Percentiles rank a stretch among this genome's conserved stretches.
These are phyloP conservation scores for Calonectria pseudoreteaudii DNA, from an alignment of 2,329 filamentous ascomycete genomes.

Conservation along the genomic window DNA sequence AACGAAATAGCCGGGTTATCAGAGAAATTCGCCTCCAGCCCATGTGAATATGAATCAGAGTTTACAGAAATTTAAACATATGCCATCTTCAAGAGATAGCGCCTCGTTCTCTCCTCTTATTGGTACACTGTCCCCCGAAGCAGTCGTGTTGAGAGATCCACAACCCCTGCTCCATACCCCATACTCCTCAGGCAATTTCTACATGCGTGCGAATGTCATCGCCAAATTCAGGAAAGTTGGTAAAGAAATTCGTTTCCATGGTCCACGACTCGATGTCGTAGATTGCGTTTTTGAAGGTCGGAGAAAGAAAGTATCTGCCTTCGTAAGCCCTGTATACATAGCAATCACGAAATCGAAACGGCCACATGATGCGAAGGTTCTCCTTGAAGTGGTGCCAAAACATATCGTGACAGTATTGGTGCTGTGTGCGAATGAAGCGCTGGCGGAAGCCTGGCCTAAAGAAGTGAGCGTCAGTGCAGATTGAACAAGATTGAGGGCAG, in stretches of 20 bases:
- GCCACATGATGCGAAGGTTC: not conserved
- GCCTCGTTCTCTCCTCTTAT: not conserved
- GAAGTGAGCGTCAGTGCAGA: not conserved
- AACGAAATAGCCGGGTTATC: too few relatives aligned
- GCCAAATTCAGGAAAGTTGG: not conserved
- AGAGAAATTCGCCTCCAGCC: too few relatives aligned
- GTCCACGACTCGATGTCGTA: not conserved
- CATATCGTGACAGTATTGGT: not conserved
- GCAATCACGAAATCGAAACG: not conserved
- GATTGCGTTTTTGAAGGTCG: not conserved
- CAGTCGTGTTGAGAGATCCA: not conserved
- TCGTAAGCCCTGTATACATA: not conserved
- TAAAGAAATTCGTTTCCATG: not conserved
- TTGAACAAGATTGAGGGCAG: not conserved
- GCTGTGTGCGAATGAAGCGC: not conserved
- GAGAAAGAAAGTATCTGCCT: not conserved
- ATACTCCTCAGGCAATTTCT: not conserved
- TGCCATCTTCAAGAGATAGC: not conserved
- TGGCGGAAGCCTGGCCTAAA: not conserved
- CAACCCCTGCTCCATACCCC: not conserved
- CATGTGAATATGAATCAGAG: too few relatives aligned
- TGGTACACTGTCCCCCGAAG: not conserved
- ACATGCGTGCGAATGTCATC: not conserved
- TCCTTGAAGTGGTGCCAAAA: conserved; percentile 9
- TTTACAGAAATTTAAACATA: too few relatives aligned